Conservation (phyloP, 345 rosid genomes). For the Luvunga scandens region DNA sequence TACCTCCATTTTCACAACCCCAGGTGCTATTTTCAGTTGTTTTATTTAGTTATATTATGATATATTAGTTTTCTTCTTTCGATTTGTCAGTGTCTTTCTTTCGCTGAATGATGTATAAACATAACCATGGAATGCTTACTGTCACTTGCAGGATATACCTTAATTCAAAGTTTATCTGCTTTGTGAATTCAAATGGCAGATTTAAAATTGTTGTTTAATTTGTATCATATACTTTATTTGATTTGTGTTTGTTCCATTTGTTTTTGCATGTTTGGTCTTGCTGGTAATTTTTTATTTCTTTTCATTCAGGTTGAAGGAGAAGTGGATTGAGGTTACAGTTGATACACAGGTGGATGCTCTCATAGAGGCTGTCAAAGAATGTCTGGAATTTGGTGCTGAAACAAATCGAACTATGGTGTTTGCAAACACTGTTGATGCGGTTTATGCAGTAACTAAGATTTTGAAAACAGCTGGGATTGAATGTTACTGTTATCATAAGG, state of each 20-base stretch:
- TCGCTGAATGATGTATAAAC: not conserved
- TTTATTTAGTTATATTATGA: not conserved
- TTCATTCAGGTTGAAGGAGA: constrained; percentile 66
- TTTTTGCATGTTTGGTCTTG: not conserved
- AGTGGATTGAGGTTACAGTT: constrained; percentile 79
- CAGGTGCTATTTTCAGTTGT: constrained; percentile 45
- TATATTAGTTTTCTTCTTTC: not conserved
- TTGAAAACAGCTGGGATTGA: constrained; percentile 71
- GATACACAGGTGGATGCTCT: constrained; percentile 89
- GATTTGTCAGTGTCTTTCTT: not conserved
- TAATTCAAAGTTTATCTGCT: not conserved
- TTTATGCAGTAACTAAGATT: constrained; percentile 77
- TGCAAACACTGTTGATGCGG: constrained; percentile 90
- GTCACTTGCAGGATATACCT: not conserved
- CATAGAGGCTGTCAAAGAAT: constrained; percentile 65
- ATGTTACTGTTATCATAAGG: constrained; percentile 83
- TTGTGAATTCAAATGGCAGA: constrained; percentile 1
- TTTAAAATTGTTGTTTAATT: not conserved
- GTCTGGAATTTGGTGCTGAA: constrained; percentile 25
- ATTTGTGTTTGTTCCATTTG: not conserved
- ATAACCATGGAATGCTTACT: not conserved
- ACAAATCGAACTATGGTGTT: constrained; percentile 83
- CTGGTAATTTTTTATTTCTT: constrained; percentile 15
- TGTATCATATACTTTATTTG: not conserved
- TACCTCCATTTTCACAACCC: constrained; percentile 94